Conservation (phyloP, 1,284 basidiomycete genomes). For the Melanopsichium pennsylvanicum region DNA sequence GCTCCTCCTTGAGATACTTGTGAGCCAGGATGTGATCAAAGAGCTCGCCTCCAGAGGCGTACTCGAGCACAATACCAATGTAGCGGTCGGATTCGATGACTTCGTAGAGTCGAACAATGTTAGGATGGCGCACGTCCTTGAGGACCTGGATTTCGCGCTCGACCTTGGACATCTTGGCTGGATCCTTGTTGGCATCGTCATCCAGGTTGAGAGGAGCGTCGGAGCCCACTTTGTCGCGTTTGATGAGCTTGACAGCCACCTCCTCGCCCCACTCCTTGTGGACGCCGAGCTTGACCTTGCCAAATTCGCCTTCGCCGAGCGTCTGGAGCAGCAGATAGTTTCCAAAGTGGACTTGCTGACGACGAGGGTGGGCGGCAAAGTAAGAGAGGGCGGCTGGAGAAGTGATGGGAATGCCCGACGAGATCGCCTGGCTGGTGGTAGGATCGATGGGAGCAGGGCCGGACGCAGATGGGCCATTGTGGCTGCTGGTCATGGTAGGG, state of each 20-base stretch:
- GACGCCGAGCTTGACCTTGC: conserved; percentile 97
- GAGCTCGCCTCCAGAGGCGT: conserved; percentile 92
- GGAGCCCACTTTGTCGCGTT: conserved; percentile 88
- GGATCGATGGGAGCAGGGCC: conserved; percentile 34
- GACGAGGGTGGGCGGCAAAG: conserved; percentile 64
- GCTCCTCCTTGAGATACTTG: conserved; percentile 92
- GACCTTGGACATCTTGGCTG: conserved; percentile 88
- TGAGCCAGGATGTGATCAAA: conserved; percentile 99
- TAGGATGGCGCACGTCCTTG: conserved; percentile 91
- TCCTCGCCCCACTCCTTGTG: conserved; percentile 94
- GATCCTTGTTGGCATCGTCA: conserved; percentile 46
- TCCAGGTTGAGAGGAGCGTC: conserved; percentile 65
- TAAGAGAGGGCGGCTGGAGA: conserved; percentile 64
- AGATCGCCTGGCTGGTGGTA: conserved; percentile 50
- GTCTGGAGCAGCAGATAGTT: conserved; percentile 65
- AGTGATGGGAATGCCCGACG: conserved; percentile 59
- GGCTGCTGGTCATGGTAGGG: conserved; percentile 49
- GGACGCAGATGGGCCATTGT: conserved; percentile 3
- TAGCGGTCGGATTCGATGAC: conserved; percentile 99
- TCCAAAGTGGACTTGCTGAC: conserved; percentile 66
- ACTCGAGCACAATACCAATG: conserved; percentile 98
- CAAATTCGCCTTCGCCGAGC: conserved; percentile 91
- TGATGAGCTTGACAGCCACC: conserved; percentile 98
- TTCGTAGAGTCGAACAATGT: conserved; percentile 97
- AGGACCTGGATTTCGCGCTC: conserved; percentile 97